These are phyloP conservation scores for Mycena pura DNA, from an alignment of 768 basidiomycete species.

Conservation along the genomic window DNA sequence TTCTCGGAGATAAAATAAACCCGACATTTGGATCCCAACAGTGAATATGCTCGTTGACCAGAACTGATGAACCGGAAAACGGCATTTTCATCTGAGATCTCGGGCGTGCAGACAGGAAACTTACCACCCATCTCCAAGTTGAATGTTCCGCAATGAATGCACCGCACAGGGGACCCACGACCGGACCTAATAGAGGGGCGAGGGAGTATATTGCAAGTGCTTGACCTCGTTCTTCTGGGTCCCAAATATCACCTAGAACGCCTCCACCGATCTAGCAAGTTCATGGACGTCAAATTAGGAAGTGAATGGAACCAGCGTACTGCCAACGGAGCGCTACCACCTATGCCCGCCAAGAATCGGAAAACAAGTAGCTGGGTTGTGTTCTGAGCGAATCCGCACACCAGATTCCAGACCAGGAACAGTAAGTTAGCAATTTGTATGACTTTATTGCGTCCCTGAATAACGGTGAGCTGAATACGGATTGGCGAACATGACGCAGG, in stretches of 20 bases:
- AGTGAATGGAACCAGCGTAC: constrained; percentile 53
- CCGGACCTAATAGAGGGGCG: constrained; percentile 71
- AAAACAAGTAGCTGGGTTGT: constrained; percentile 67
- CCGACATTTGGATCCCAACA: constrained; percentile 58
- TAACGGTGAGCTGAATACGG: constrained; percentile 29
- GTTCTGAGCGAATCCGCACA: constrained; percentile 67
- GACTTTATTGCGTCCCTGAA: constrained; percentile 13
- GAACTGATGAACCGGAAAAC: constrained; percentile 44
- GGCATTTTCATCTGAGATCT: neutral
- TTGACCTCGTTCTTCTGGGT: constrained; percentile 64
- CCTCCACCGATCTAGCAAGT: constrained; percentile 63
- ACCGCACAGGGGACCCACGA: constrained; percentile 66
- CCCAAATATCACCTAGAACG: constrained; percentile 68
- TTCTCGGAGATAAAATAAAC: constrained; percentile 66
- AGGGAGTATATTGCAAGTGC: constrained; percentile 70
- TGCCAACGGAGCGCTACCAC: constrained; percentile 73
- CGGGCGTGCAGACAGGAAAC: neutral
- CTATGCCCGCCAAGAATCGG: constrained; percentile 72
- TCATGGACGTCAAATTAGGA: constrained; percentile 34
- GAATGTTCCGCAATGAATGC: constrained; percentile 43
- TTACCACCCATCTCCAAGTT: constrained; percentile 25
- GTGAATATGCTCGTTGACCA: constrained; percentile 71
- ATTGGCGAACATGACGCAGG: constrained; percentile 62
- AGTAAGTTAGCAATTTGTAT: constrained; percentile 14
- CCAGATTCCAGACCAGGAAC: constrained; percentile 63